A percentile compares a stretch with the other conserved stretches of the same genome.
Conservation (phyloP, 352 stramenopile species). For the Pythium dissimile region DNA sequence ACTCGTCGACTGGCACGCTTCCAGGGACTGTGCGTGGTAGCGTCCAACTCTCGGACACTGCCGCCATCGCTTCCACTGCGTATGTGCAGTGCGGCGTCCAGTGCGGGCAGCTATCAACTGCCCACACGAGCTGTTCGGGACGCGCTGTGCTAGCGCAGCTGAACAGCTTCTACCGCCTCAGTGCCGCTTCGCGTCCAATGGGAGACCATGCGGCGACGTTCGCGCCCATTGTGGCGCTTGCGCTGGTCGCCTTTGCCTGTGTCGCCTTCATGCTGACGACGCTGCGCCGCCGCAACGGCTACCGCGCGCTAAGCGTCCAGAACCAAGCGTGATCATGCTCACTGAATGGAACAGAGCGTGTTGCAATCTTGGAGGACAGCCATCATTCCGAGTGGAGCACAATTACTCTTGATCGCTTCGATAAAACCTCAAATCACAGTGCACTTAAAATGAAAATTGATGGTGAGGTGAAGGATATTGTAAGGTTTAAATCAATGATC, state of each 20-base stretch:
- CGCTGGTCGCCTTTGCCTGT: neutral
- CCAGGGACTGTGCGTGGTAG: neutral
- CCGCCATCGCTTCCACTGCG: neutral
- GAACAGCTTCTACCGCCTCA: slow-evolving; percentile 5
- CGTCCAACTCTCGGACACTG: neutral
- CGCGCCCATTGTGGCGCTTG: neutral
- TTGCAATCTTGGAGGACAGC: neutral
- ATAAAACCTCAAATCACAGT: too few species aligned
- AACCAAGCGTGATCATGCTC: neutral
- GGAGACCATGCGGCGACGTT: neutral
- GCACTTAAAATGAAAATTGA: too few species aligned
- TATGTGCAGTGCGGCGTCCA: slow-evolving; percentile 11
- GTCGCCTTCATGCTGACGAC: neutral
- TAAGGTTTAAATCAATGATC: too few species aligned
- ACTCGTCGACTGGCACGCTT: neutral
- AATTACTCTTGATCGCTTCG: too few species aligned
- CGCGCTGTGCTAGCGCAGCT: slow-evolving; percentile 12
- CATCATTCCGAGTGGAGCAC: slow-evolving; percentile 1
- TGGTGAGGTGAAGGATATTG: too few species aligned
- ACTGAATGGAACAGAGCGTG: neutral
- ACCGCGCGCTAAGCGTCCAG: neutral
- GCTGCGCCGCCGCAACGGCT: slow-evolving; percentile 11
- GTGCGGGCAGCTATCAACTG: neutral
- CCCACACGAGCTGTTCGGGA: neutral
- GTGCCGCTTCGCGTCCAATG: neutral